Evolutionary conservation across 257 asterid genomes (phyloP).

Genomic region (Fraxinus cuspidata): DNA sequence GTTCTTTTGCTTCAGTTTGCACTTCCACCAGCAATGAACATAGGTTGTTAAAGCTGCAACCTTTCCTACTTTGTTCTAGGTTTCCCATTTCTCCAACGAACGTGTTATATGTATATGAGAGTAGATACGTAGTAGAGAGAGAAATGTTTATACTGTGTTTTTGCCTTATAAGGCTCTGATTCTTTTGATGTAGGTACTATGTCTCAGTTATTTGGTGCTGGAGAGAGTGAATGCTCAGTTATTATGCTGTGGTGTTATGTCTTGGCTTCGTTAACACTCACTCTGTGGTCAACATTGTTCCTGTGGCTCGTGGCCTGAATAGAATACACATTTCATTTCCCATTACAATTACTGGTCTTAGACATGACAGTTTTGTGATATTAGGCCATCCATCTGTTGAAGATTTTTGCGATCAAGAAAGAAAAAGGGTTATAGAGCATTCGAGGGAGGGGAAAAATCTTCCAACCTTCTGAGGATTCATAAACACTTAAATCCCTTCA

Average conservation of each 20-base stretch:
- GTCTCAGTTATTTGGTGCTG: constrained; percentile 59
- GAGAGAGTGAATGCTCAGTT: constrained; percentile 85
- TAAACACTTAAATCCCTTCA: neutral
- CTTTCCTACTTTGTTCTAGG: neutral
- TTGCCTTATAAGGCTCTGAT: neutral
- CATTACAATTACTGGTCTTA: neutral
- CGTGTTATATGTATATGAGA: neutral
- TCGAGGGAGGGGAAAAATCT: neutral
- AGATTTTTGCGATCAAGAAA: neutral
- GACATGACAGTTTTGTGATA: neutral
- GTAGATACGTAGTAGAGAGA: neutral
- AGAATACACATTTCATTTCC: neutral
- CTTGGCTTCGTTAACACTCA: constrained; percentile 69
- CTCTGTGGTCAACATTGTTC: constrained; percentile 72
- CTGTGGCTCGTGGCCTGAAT: constrained; percentile 59
- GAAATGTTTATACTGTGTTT: neutral
- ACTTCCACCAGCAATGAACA: constrained; percentile 92
- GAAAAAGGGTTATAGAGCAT: neutral
- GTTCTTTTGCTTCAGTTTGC: constrained; percentile 82
- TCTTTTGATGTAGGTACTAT: constrained; percentile 22
- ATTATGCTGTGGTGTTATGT: constrained; percentile 73
- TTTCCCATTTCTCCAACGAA: neutral
- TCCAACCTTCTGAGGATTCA: neutral
- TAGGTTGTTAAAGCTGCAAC: constrained; percentile 41
- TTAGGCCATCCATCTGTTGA: neutral